Evolutionary conservation across 208 protist species (phyloP).

Genomic region (Balamuthia mandrillaris): DNA sequence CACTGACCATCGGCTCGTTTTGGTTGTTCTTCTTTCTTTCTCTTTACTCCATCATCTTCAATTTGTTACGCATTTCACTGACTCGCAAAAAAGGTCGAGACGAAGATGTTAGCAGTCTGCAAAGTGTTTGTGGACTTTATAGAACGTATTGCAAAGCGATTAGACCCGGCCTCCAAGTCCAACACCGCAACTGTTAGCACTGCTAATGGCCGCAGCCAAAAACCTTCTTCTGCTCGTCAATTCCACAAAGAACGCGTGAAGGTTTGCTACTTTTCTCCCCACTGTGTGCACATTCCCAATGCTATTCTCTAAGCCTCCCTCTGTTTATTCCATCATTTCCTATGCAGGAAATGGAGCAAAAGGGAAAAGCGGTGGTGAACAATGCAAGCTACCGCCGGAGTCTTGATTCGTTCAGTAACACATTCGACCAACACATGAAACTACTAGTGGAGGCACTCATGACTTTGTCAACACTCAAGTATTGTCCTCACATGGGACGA

Average conservation of each 20-base stretch:
- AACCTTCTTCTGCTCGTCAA: too few species aligned
- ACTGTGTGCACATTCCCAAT: not conserved
- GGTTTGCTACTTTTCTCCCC: not conserved
- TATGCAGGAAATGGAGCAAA: not conserved
- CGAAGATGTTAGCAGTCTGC: not conserved
- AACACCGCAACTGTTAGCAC: too few species aligned
- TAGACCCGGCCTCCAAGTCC: too few species aligned
- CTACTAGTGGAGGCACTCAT: not conserved
- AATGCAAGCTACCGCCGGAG: not conserved
- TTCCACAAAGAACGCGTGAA: not conserved
- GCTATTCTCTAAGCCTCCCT: too few species aligned
- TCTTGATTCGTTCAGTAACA: not conserved
- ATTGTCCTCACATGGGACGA: not conserved
- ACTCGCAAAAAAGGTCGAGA: not conserved
- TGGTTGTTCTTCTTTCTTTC: not conserved
- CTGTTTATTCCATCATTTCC: not conserved
- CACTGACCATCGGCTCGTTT: not conserved
- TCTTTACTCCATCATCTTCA: not conserved
- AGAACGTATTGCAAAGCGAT: not conserved
- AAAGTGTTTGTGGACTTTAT: conserved; percentile 5
- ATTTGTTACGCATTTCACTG: not conserved
- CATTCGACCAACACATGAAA: conserved; percentile 5
- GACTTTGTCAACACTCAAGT: not conserved
- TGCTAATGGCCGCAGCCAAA: too few species aligned
- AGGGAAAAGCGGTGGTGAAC: not conserved